Evolutionary conservation across 768 basidiomycete species (phyloP).

Genomic region (Antrodiella citrinella): DNA sequence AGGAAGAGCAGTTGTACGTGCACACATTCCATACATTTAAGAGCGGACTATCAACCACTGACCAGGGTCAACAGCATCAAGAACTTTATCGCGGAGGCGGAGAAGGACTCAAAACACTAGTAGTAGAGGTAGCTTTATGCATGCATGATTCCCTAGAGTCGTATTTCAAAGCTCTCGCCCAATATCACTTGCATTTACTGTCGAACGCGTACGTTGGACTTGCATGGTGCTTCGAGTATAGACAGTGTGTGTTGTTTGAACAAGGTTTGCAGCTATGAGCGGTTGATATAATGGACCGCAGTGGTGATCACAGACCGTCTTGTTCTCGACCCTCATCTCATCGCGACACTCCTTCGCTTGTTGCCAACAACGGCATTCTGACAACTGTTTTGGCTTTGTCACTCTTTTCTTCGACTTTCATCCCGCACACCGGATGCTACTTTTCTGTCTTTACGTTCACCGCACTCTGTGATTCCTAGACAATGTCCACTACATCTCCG

Average conservation of each 20-base stretch:
- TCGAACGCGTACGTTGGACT: not conserved
- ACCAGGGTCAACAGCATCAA: constrained; percentile 61
- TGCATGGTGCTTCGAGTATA: no score
- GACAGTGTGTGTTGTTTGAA: no score
- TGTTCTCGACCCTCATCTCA: not conserved
- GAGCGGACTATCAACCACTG: constrained; percentile 31
- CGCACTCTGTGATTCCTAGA: not conserved
- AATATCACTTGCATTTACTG: not conserved
- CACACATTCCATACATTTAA: constrained; percentile 6
- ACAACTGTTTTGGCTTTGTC: not conserved
- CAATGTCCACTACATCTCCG: not conserved
- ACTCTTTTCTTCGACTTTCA: not conserved
- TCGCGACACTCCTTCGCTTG: not conserved
- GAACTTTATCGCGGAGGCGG: constrained; percentile 75
- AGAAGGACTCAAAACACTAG: constrained; percentile 60
- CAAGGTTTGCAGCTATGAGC: no score
- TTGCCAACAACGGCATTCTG: not conserved
- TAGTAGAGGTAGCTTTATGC: constrained; percentile 10
- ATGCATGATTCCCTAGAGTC: not conserved
- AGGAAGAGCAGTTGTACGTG: constrained; percentile 81
- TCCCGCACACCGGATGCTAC: constrained; percentile 1
- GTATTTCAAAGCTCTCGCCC: not conserved
- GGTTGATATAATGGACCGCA: not conserved
- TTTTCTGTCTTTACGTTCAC: not conserved
- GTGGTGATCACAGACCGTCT: not conserved